These are phyloP conservation scores for Diplodia corticola DNA, from an alignment of 2,329 filamentous ascomycete genomes.

Conservation along the genomic window DNA sequence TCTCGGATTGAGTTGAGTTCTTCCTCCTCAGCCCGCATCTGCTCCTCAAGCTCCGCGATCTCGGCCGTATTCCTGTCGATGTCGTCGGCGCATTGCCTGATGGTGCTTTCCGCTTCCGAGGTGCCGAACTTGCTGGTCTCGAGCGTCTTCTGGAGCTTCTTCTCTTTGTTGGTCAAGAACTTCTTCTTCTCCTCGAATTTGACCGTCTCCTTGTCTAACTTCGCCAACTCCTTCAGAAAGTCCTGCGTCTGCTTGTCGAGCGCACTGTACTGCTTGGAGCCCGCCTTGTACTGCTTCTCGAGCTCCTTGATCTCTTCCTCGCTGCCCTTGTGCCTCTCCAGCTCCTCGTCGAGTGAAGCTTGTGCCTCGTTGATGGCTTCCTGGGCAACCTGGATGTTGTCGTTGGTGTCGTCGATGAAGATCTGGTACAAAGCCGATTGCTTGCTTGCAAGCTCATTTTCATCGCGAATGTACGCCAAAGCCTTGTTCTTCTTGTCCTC, in stretches of 20 bases:
- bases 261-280: conserved; percentile 77
- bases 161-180: conserved; percentile 85
- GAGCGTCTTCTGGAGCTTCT: conserved; percentile 90
- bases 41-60: conserved; percentile 72
- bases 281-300: conserved; percentile 78
- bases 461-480: conserved; percentile 81
- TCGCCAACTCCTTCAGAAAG: conserved; percentile 82
- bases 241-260: conserved; percentile 80
- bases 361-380: conserved; percentile 93
- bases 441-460: conserved; percentile 88
- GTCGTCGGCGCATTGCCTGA: conserved; percentile 75
- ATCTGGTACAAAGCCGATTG: conserved; percentile 92
- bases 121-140: conserved; percentile 72
- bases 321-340: conserved; percentile 87
- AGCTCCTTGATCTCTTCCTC: conserved; percentile 88
- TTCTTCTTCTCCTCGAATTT: conserved; percentile 99
- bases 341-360: conserved; percentile 77
- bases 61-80: conserved; percentile 75
- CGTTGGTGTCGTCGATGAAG: conserved; percentile 81
- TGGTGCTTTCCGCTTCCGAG: conserved; percentile 72
- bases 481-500: conserved; percentile 98
- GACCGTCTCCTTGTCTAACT: conserved; percentile 93
- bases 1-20: conserved; percentile 84
- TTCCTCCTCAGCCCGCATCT: conserved; percentile 75
- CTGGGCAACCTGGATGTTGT: conserved; percentile 84